Conservation (phyloP, 352 stramenopile genomes). For the Phytopythium oedochilum region DNA sequence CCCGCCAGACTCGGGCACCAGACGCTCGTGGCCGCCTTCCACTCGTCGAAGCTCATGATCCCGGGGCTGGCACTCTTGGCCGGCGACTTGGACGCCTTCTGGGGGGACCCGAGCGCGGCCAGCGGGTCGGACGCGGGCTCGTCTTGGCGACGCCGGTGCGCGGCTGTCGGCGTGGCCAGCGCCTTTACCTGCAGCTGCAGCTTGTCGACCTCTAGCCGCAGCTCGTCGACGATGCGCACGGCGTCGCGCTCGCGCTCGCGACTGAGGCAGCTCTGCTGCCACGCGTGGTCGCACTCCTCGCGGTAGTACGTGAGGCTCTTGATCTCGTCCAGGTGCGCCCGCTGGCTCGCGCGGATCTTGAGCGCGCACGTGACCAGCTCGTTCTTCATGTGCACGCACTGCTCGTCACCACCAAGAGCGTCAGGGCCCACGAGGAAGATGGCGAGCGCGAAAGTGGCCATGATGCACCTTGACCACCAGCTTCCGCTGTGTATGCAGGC, state of each 20-base stretch:
- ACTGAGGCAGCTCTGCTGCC: conserved; percentile 48
- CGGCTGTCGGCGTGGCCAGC: conserved; percentile 17
- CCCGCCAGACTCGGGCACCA: conserved; percentile 26
- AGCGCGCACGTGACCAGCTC: conserved; percentile 53
- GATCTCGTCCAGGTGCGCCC: conserved; percentile 65
- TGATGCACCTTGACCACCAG: conserved; percentile 53
- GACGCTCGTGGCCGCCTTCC: conserved; percentile 48
- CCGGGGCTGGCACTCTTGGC: conserved; percentile 2
- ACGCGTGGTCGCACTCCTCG: conserved; percentile 68
- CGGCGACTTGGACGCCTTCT: conserved; percentile 6
- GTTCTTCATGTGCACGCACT: conserved; percentile 68
- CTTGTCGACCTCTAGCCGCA: conserved; percentile 53
- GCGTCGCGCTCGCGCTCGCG: conserved; percentile 57
- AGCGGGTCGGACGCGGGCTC: not conserved
- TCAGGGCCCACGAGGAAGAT: no score
- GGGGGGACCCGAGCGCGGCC: not conserved
- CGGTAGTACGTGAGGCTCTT: conserved; percentile 68
- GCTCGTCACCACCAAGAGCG: not conserved
- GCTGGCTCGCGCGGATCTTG: conserved; percentile 49
- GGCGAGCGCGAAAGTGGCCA: not conserved
- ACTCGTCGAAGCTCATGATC: conserved; percentile 54
- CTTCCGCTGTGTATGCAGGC: conserved; percentile 38
- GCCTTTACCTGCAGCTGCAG: conserved; percentile 49
- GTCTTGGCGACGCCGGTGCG: conserved; percentile 7
- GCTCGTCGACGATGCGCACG: conserved; percentile 62